Evolutionary conservation across 176 grass and related monocot genomes (phyloP), one percentile per base, ranked within the genome.

Genomic region (Musa schizocarpa): DNA sequence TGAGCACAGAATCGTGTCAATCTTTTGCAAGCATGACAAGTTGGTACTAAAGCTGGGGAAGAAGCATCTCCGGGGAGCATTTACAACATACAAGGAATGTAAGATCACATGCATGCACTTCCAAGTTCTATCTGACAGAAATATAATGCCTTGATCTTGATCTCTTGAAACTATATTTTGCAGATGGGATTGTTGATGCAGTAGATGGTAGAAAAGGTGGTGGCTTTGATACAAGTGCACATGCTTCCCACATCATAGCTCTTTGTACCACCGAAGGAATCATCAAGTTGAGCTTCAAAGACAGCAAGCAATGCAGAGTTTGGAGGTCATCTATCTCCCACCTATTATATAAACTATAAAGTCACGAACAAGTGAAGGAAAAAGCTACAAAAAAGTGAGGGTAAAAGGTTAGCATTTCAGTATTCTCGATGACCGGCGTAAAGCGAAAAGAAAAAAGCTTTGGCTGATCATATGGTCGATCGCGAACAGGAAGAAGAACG

Each of bases 41-140:
- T 43, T 71, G 17, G 49, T 71, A 1, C 43, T 71, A 13, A 71
- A 71, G 25, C 9, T 50, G 25, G 68, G 68, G n/a, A 51, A 51
- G 43, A 71, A 20, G 68, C 68, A 71, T 71, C 68, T 71, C n/a
- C 9, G 29, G 12, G 68, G 68, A 71, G 43, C 25, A 51, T 48
- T 71, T 51, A 71, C 68, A 0, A 71, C 49, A 20, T 10, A 50
- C 16, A 50, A 71, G 13, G 17, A 50, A 71, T 71, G 68, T 71
- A 20, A 71, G 68, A 71, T 71, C 3, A 0, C 50, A 10, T 51
- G 34, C 29, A 50, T 71, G 16, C n/a, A 19, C 9, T 68, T 34
- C 65, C 7, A 13, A 51, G 7, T 20, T 9, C 50, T 52, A 20
- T 51, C 26, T 13, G 11, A 13, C 26, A 11, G 22, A 20, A 26